Percentiles rank a stretch among this genome's conserved stretches.
phyloP scores from a whole-genome alignment of 1,284 basidiomycete species.

The Boletus semigastroideus region DNA sequence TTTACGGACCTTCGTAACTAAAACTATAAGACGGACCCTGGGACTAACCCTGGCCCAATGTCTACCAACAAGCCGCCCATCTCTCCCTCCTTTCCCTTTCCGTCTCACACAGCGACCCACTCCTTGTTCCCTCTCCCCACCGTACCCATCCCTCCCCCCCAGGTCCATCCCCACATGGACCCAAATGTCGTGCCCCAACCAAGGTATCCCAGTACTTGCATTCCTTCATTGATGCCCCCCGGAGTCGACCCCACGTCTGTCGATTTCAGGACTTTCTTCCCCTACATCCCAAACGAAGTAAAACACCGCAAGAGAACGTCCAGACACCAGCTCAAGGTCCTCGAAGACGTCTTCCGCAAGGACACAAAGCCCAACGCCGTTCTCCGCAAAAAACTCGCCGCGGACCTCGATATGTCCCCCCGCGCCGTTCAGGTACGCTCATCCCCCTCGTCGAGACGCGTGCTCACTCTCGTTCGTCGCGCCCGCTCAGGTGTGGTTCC shows the following conservation, averaged over 20 bases:
- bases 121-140: constrained; percentile 21
- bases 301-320: constrained; percentile 89
- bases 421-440: constrained; percentile 84
- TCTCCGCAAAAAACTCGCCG: constrained; percentile 75
- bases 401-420: constrained; percentile 86
- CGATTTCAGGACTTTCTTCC: constrained; percentile 59
- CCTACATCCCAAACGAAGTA: constrained; percentile 87
- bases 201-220: constrained; percentile 41
- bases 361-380: constrained; percentile 89
- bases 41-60: constrained; percentile 22
- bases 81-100: constrained; percentile 28
- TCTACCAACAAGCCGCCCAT: constrained; percentile 29
- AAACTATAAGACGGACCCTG: constrained; percentile 34
- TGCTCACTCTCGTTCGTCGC: constrained; percentile 21
- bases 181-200: constrained; percentile 13
- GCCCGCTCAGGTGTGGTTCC: constrained; percentile 76
- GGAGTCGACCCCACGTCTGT: constrained; percentile 58
- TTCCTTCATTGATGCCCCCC: constrained; percentile 46
- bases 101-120: constrained; percentile 25
- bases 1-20: constrained; percentile 10
- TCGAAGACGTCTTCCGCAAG: constrained; percentile 81
- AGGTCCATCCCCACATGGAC: constrained; percentile 21
- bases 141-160: background rate
- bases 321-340: constrained; percentile 77
- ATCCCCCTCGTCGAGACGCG: constrained; percentile 12